Evolutionary conservation across 1,139 yeast genomes (phyloP).

Genomic region (Saccharomyces pastorianus): DNA sequence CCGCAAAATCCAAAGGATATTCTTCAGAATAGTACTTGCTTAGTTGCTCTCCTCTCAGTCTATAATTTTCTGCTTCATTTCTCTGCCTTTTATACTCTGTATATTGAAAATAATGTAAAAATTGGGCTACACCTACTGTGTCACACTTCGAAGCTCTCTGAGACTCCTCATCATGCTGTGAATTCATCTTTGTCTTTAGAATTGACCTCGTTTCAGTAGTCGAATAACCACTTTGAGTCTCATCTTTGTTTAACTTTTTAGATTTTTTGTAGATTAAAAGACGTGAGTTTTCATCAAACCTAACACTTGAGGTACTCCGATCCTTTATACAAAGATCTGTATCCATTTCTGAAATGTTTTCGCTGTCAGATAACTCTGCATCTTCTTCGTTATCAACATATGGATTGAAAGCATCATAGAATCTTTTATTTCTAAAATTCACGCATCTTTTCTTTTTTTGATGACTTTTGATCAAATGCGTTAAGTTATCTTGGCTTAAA

Average conservation of each 20-base stretch:
- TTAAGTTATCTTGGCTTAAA: constrained; percentile 13
- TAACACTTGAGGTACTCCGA: constrained; percentile 13
- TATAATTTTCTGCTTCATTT: constrained; percentile 18
- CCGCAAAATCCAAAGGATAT: constrained; percentile 13
- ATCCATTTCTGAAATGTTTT: constrained; percentile 3
- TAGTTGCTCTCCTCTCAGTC: constrained; percentile 23
- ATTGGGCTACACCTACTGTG: constrained; percentile 17
- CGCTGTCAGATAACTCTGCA: constrained; percentile 1
- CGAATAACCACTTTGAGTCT: background rate
- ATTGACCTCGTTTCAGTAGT: constrained; percentile 15
- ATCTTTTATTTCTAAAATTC: constrained; percentile 16
- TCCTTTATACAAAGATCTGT: constrained; percentile 5
- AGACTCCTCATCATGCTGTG: constrained; percentile 17
- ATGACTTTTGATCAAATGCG: constrained; percentile 10
- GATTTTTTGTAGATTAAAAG: constrained; percentile 21
- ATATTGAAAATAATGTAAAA: constrained; percentile 16
- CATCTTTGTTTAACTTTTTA: constrained; percentile 3
- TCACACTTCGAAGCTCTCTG: constrained; percentile 23
- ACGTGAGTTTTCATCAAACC: constrained; percentile 21
- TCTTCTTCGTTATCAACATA: constrained; percentile 4
- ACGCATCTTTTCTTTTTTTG: constrained; percentile 6
- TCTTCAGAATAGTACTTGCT: constrained; percentile 19
- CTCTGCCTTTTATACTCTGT: constrained; percentile 18
- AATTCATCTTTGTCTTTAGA: constrained; percentile 18
- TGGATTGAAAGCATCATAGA: constrained; percentile 11